Evolutionary conservation across 352 stramenopile species (phyloP).

Genomic region (Aphanomyces euteiches): DNA sequence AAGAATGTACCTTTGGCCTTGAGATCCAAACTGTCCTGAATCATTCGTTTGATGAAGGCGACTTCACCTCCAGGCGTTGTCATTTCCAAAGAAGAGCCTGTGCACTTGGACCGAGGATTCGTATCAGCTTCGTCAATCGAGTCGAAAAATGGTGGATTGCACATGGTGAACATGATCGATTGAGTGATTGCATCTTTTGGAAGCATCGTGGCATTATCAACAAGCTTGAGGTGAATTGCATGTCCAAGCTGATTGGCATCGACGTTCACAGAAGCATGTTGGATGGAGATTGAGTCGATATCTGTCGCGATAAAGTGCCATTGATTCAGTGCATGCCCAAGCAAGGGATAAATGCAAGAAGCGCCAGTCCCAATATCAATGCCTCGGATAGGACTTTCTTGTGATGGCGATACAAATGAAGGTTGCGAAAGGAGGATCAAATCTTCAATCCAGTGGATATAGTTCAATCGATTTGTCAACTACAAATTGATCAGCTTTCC

Average conservation of each 20-base stretch:
- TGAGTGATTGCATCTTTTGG: conserved; percentile 39
- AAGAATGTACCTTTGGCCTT: conserved; percentile 36
- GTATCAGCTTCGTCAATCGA: conserved; percentile 67
- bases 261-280: conserved; percentile 85
- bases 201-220: background rate
- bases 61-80: conserved; percentile 89
- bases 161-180: conserved; percentile 88
- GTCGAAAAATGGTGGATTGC: conserved; percentile 96
- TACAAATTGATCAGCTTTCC: conserved; percentile 34
- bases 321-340: conserved; percentile 80
- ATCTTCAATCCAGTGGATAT: conserved; percentile 94
- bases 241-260: conserved; percentile 74
- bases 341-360: conserved; percentile 94
- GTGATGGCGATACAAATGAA: conserved; percentile 32
- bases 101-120: conserved; percentile 69
- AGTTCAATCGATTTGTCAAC: conserved; percentile 91
- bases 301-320: conserved; percentile 94
- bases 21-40: conserved; percentile 86
- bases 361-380: conserved; percentile 96
- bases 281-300: conserved; percentile 84
- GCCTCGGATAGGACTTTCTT: conserved; percentile 42
- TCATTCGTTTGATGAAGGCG: conserved; percentile 91
- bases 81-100: conserved; percentile 78
- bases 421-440: conserved; percentile 59
- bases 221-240: conserved; percentile 51